Evolutionary conservation across 2,329 filamentous ascomycete species (phyloP).

Genomic region (Fusarium siculi): DNA sequence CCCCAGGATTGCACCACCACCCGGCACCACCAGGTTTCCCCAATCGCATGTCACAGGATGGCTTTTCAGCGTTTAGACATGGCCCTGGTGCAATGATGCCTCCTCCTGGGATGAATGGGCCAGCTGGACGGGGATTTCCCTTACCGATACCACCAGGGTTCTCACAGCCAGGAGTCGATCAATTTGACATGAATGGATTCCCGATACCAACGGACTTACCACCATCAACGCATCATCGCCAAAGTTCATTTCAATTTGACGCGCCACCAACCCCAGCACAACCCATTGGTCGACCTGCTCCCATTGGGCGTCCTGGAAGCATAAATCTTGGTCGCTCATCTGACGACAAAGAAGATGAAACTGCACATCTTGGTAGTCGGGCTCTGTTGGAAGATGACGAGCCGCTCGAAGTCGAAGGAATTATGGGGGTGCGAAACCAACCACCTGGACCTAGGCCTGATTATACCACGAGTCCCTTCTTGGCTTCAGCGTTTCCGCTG

Average conservation of each 20-base stretch:
- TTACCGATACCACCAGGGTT: conserved; percentile 52
- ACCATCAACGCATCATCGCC: conserved; percentile 73
- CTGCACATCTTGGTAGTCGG: conserved; percentile 87
- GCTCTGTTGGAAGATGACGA: conserved; percentile 84
- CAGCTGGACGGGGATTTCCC: conserved; percentile 57
- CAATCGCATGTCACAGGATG: conserved; percentile 66
- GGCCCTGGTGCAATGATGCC: conserved; percentile 59
- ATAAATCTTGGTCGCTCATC: conserved; percentile 64
- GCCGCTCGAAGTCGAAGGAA: conserved; percentile 54
- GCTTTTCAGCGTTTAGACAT: conserved; percentile 61
- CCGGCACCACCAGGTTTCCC: conserved; percentile 62
- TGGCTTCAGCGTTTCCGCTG: conserved; percentile 54
- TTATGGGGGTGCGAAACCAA: conserved; percentile 56
- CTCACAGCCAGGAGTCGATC: conserved; percentile 45
- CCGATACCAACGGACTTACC: conserved; percentile 47
- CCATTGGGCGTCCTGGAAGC: conserved; percentile 88
- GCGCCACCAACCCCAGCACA: conserved; percentile 65
- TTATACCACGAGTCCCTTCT: conserved; percentile 57
- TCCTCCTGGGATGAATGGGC: conserved; percentile 63
- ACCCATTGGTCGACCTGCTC: conserved; percentile 83
- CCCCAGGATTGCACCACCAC: conserved; percentile 51
- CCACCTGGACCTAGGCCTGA: conserved; percentile 59
- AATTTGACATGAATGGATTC: conserved; percentile 49
- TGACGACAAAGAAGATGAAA: conserved; percentile 74
- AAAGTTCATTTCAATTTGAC: conserved; percentile 79